Conservation (phyloP, 495 filamentous ascomycete genomes). For the Penicillium manginii region DNA sequence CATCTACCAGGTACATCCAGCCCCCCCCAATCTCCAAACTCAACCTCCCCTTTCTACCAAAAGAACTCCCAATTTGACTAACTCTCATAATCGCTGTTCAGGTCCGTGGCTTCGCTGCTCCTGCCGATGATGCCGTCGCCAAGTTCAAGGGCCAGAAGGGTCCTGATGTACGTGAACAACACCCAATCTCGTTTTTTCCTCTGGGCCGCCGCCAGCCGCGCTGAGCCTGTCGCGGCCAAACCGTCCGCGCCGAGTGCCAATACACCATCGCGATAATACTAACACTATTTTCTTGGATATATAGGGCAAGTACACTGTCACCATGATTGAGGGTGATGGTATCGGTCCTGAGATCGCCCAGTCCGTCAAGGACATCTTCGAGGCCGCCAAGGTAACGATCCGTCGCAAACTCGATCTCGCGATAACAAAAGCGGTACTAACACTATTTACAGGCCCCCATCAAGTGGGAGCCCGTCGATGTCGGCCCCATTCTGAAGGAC, state of each 20-base stretch:
- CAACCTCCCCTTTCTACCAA: background rate
- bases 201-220: slow-evolving; percentile 30
- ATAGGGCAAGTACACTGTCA: slow-evolving; percentile 93
- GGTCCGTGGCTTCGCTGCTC: slow-evolving; percentile 54
- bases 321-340: slow-evolving; percentile 97
- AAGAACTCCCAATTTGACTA: slow-evolving; percentile 33
- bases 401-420: slow-evolving; percentile 15
- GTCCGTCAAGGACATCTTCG: slow-evolving; percentile 96
- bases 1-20: slow-evolving; percentile 54
- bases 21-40: background rate
- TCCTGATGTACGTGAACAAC: slow-evolving; percentile 65
- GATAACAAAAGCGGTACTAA: slow-evolving; percentile 27
- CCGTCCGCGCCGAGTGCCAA: slow-evolving; percentile 3
- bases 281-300: slow-evolving; percentile 12
- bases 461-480: slow-evolving; percentile 96
- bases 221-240: slow-evolving; percentile 8
- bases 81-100: slow-evolving; percentile 18
- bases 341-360: slow-evolving; percentile 98
- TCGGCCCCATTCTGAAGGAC: slow-evolving; percentile 88
- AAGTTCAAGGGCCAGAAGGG: slow-evolving; percentile 91
- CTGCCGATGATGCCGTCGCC: slow-evolving; percentile 75
- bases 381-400: slow-evolving; percentile 79
- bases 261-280: slow-evolving; percentile 14
- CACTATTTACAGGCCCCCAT: slow-evolving; percentile 75
- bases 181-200: slow-evolving; percentile 26